Evolutionary conservation across 2,329 filamentous ascomycete genomes (phyloP), one percentile per base, ranked within the genome.

Genomic region (Coniochaeta sp.): DNA sequence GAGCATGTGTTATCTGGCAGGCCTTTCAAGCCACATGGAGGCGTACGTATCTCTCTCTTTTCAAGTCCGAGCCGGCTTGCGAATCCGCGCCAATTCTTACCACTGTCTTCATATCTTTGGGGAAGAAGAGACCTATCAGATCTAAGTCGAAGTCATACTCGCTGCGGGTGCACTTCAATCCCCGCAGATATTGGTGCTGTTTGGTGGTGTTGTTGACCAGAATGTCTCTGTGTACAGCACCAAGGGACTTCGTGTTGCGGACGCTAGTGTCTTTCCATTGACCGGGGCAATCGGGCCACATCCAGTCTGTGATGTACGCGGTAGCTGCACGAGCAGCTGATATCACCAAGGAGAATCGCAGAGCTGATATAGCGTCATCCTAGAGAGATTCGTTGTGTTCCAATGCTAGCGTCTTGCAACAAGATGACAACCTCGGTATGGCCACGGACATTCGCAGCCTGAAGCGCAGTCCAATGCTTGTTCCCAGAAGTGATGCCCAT

Each of bases 141-240:
- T n/a, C 34, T 36, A 36, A 36, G 14, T 24, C 58, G 85, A 88
- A 64, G 77, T 87, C 11, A 77, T 89, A 38, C 69, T 89, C 1
- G 80, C 80, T 5, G 84, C 83, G 0, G 86, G 86, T 0, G 80
- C 77, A 28, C 72, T 82, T 44, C 79, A 80, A 67, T 84, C 81
- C 11, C 86, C 79, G 5, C 83, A 81, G 69, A 73, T 85, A 16
- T 77, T 82, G 17, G 85, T 88, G 64, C 72, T 87, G 1, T 87
- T 83, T 0, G 85, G 56, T 19, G 36, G 56, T 9, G 56, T 58
- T 8, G 56, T 58, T 19, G 56, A 58, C n/a, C 7, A 26, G 19
- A 19, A 40, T 34, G 22, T 58, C 17, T 14, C 36, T 3, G 62
- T 72, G 34, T 43, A 44, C n/a, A 81, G 8, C 71, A 72, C 50